A percentile compares a stretch with the other conserved stretches of the same genome.
Conservation (phyloP, 2,329 filamentous ascomycete genomes). For the Ascochyta rabiei region DNA sequence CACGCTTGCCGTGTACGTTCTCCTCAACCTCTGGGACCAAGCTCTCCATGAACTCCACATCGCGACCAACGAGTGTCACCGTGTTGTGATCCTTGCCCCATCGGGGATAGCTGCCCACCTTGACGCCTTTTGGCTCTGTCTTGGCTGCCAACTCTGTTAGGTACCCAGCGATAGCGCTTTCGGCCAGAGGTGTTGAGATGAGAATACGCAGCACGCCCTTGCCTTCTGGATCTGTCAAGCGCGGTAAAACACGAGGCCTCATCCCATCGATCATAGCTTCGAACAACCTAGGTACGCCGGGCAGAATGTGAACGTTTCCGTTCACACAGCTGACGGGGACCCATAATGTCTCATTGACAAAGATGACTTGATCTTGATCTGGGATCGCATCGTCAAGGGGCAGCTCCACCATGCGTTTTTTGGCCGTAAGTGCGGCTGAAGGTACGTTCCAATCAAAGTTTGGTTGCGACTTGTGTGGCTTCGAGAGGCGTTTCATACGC, state of each 20-base stretch:
- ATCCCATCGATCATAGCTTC: conserved; percentile 78
- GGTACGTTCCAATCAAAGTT: conserved; percentile 86
- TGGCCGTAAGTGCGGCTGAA: conserved; percentile 77
- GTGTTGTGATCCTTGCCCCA: conserved; percentile 90
- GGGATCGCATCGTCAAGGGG: conserved; percentile 74
- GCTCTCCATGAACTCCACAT: conserved; percentile 77
- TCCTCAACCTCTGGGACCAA: conserved; percentile 78
- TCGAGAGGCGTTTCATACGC: conserved; percentile 83
- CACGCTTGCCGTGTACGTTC: conserved; percentile 74
- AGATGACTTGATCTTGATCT: conserved; percentile 74
- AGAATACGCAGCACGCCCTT: conserved; percentile 80
- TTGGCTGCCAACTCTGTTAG: conserved; percentile 78
- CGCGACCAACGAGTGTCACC: conserved; percentile 82
- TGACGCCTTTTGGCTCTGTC: conserved; percentile 78
- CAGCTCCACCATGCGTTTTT: conserved; percentile 87
- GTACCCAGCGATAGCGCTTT: conserved; percentile 84
- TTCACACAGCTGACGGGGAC: conserved; percentile 89
- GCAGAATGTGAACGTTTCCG: conserved; percentile 90
- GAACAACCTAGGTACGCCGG: conserved; percentile 86
- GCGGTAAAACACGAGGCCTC: conserved; percentile 71
- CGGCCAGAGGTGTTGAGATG: conserved; percentile 84
- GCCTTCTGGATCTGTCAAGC: conserved; percentile 78
- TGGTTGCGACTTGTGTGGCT: conserved; percentile 72
- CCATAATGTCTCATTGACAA: conserved; percentile 83
- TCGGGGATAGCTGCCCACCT: conserved; percentile 92